Evolutionary conservation across 2,329 filamentous ascomycete genomes (phyloP), one percentile per base, ranked within the genome.

Genomic region (Ceratocystis alfenasii): DNA sequence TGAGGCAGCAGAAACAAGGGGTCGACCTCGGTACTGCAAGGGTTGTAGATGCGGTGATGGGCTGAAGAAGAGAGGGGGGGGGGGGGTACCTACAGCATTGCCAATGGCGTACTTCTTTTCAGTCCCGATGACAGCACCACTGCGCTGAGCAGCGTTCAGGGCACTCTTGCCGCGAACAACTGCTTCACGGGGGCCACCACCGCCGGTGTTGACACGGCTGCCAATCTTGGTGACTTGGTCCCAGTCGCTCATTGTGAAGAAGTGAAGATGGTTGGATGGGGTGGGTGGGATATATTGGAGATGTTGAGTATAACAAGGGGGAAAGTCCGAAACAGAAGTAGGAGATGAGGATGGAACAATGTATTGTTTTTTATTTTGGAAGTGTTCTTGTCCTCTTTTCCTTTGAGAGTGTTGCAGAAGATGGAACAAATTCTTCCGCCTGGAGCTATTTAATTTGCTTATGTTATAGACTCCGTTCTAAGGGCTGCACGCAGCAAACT

Each of bases 201-300:
- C 88, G 70, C 86, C 83, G 70, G 84, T 83, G 73, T 86, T 85
- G 74, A 83, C 83, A 78, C 89, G 93, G 84, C 85, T 90, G 74
- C 94, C 94, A 74, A 99, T 97, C 83, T 94, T 95, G 78, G 91
- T 95, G 72, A 88, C 85, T 71, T 79, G 77, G 72, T 96, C 88
- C 92, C 93, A 97, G 73, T 95, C 90, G 64, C 75, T 76, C 83
- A 88, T 85, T 64, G 73, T 86, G 86, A 84, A 83, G 71, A 71
- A 25, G 28, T 57, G 62, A 44, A 60, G 50, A 60, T 60, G 59
- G 8, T 61, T 65, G 41, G 22, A 57, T 22, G 28, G 53, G 22
- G 53, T 2, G 46, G n/a, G 46, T 50, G 46, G 28, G 8, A 25
- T 41, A 50, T 46, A 33, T 30, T 20, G 12, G 5, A 17, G 30